Percentiles rank a stretch among this genome's conserved stretches.
Evolutionary conservation across 495 filamentous ascomycete genomes (phyloP).

Genomic region (Penicillium herquei): DNA sequence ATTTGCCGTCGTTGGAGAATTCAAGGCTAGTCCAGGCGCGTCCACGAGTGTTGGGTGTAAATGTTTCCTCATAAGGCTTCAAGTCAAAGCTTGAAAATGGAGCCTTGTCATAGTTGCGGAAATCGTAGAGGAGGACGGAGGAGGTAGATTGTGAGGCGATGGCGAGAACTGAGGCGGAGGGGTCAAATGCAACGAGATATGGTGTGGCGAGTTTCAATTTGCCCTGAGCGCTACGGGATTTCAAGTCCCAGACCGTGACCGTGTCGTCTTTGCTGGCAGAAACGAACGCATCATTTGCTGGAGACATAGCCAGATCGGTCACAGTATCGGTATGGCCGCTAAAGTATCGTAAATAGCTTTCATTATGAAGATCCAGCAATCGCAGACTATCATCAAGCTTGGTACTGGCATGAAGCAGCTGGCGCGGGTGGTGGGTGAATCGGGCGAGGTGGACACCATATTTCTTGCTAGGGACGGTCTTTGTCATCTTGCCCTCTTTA

Average conservation of each 20-base stretch:
- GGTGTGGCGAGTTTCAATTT: conserved; percentile 73
- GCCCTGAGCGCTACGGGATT: conserved; percentile 70
- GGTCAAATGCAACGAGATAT: conserved; percentile 81
- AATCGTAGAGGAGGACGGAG: conserved; percentile 84
- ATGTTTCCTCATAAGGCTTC: conserved; percentile 55
- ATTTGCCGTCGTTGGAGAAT: conserved; percentile 93
- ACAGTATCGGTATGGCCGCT: conserved; percentile 81
- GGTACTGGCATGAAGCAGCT: conserved; percentile 92
- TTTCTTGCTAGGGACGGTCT: conserved; percentile 83
- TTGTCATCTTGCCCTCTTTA: conserved; percentile 81
- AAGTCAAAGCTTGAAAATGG: conserved; percentile 88
- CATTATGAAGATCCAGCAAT: conserved; percentile 91
- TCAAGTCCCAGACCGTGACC: conserved; percentile 80
- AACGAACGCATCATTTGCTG: conserved; percentile 80
- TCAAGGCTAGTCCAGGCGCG: conserved; percentile 80
- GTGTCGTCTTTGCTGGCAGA: conserved; percentile 88
- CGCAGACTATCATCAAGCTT: conserved; percentile 80
- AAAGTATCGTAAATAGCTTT: conserved; percentile 93
- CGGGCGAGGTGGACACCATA: conserved; percentile 92
- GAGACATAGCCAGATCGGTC: conserved; percentile 65
- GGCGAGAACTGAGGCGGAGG: conserved; percentile 86
- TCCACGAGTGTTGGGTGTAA: conserved; percentile 47
- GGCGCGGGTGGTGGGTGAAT: conserved; percentile 85
- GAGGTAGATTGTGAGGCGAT: conserved; percentile 78
- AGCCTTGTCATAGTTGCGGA: conserved; percentile 84